Evolutionary conservation across 192 early-diverging fungal genomes (phyloP).

Genomic region (Coemansia reversa): DNA sequence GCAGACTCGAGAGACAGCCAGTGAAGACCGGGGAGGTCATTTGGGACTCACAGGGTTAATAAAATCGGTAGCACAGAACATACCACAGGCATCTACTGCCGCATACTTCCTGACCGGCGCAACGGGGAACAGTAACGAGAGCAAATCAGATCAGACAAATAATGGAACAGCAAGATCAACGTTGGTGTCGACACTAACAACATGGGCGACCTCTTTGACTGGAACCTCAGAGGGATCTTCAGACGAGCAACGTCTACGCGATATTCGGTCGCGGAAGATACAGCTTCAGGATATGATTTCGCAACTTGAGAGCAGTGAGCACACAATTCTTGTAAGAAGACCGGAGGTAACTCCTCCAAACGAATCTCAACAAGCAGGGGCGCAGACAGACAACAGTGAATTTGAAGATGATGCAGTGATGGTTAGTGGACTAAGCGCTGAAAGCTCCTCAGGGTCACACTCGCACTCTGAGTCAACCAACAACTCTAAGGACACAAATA

Average conservation of each 20-base stretch:
- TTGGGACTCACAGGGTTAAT: slow-evolving; percentile 29
- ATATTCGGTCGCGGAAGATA: slow-evolving; percentile 40
- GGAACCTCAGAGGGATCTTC: slow-evolving; percentile 13
- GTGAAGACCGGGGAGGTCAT: slow-evolving; percentile 1
- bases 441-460: slow-evolving; percentile 13
- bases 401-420: slow-evolving; percentile 53
- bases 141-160: neutral
- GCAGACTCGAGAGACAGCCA: neutral
- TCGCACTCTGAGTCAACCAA: neutral
- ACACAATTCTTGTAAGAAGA: slow-evolving; percentile 15
- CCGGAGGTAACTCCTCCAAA: neutral
- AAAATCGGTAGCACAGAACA: slow-evolving; percentile 28
- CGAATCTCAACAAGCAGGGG: neutral
- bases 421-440: slow-evolving; percentile 25
- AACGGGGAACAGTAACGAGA: slow-evolving; percentile 12
- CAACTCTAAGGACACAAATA: slow-evolving; percentile 4
- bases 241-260: slow-evolving; percentile 39
- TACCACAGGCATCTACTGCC: slow-evolving; percentile 35
- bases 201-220: slow-evolving; percentile 33
- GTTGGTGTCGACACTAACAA: slow-evolving; percentile 32
- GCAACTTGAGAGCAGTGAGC: slow-evolving; percentile 50
- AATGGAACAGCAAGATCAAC: slow-evolving; percentile 1
- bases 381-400: slow-evolving; percentile 26
- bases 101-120: slow-evolving; percentile 31
- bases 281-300: slow-evolving; percentile 48